Evolutionary conservation across 768 basidiomycete genomes (phyloP), one percentile per base, ranked within the genome.

Genomic region (Cantharellus cinnabarinus): DNA sequence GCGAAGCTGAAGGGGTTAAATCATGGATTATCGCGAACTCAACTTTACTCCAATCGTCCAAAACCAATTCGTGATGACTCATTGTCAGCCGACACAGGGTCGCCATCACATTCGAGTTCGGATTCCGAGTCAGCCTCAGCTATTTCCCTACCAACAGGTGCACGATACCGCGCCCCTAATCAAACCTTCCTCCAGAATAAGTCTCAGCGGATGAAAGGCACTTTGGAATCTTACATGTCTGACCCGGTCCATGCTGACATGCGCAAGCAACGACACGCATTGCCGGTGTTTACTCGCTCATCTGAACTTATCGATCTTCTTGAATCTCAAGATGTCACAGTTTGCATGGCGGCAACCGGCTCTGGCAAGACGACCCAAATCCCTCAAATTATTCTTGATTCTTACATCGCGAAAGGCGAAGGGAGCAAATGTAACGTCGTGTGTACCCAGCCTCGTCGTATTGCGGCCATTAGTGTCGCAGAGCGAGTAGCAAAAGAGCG

Each of bases 321-420:
- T 63, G 71, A 73, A 20, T 70, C 77, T 39, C 80, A 94, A 68
- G 85, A 90, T 10, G 89, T 95, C 60, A 86, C 86, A 0, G 81
- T 94, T 64, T 81, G 83, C 64, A 85, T 89, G 82, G 89, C 89
- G 53, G 79, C 85, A 4, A 90, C 90, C 2, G 89, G 89, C 41
- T 90, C 88, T 1, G 89, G 91, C 1, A 95, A 95, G 72, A 94
- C 89, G 4, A 95, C 91, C 0, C 93, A 97, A 69, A 79, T 95
- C 35, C 93, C 93, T 3, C 93, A 95, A 68, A 75, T 95, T 53
- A 81, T 95, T 62, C 75, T 97, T 55, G 91, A 97, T 65, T 77
- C 85, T 50, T 82, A 77, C 66, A 90, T 90, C 60, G 74, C 81
- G 15, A 72, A 75, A 14, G 86, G 81, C n/a, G 74, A 86, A 58